Base-by-base conservation (phyloP, 805 yeast genomes). In the Candida suzukii region DNA sequence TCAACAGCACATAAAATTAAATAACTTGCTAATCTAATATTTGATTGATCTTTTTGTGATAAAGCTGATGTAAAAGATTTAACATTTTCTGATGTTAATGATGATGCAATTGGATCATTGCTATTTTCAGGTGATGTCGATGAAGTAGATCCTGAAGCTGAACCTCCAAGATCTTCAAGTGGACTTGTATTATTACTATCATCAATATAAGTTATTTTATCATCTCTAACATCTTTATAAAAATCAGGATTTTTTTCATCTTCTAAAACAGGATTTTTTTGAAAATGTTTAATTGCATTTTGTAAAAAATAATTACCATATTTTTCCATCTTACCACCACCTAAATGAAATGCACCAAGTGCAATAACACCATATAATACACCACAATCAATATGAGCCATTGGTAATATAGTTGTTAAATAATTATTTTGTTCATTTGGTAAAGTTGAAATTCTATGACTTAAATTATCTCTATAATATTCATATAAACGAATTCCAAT, bases 1-100 rank as follows among this genome's bases (percentile, higher is more conserved):
- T 84, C 88, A 1, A 86, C 90, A n/a, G 83, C 87, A 48, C 84
- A 75, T 39, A 85, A 66, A 39, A 86, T 75, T 46, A 85, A 60
- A 40, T 82, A 65, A 16, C 81, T 74, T 1, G 95, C 90, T 35
- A 85, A 56, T 44, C 80, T 71, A 47, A 63, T 52, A 28, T 73
- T 55, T 14, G 67, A 56, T 10, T 60, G 39, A 40, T 66, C 62
- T 22, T 69, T 58, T 18, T 40, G 33, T 28, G 50, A 63, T 39
- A 58, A 43, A 39, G 38, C 31, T 16, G 43, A 45, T 40, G 39
- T 42, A 16, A 35, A 35, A 18, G 29, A n/a, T 20, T 21, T 32
- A 13, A 42, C 41, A 8, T 50, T 50, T 37, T n/a, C 14, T 28
- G 9, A 44, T 49, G 24, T 36, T 37, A 16, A 27, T 19, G 7